A percentile compares a stretch with the other conserved stretches of the same genome.
Conservation (phyloP, 2,329 filamentous ascomycete genomes). For the Beauveria pseudobassiana region DNA sequence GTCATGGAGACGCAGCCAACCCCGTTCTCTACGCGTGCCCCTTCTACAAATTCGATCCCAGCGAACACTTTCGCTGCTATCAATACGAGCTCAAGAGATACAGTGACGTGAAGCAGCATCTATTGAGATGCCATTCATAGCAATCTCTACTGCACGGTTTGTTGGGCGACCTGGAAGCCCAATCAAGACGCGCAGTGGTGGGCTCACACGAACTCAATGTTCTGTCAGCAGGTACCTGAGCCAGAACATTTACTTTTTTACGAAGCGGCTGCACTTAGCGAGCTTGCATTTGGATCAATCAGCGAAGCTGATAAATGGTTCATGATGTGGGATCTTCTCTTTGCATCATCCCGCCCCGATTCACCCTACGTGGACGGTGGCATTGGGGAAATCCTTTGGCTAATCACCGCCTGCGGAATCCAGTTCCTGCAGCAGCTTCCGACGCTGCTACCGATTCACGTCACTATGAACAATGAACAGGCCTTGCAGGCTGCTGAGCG, state of each 20-base stretch:
- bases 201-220: background rate
- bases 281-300: background rate
- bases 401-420: background rate
- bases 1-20: background rate
- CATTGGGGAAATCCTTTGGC: background rate
- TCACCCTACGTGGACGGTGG: background rate
- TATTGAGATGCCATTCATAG: background rate
- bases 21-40: background rate
- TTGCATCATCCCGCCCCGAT: background rate
- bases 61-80: background rate
- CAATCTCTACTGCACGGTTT: background rate
- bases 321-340: slow-evolving; percentile 6
- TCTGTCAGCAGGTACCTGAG: background rate
- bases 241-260: background rate
- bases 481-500: background rate
- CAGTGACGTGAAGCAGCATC: slow-evolving; percentile 3
- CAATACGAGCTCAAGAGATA: slow-evolving; percentile 1
- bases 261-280: background rate
- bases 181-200: background rate
- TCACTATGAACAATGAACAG: background rate
- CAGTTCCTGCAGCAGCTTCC: background rate
- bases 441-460: background rate
- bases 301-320: background rate
- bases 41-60: slow-evolving; percentile 5
- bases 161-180: background rate